Evolutionary conservation across 176 grass and related monocot genomes (phyloP).

Genomic region (Phragmites australis): DNA sequence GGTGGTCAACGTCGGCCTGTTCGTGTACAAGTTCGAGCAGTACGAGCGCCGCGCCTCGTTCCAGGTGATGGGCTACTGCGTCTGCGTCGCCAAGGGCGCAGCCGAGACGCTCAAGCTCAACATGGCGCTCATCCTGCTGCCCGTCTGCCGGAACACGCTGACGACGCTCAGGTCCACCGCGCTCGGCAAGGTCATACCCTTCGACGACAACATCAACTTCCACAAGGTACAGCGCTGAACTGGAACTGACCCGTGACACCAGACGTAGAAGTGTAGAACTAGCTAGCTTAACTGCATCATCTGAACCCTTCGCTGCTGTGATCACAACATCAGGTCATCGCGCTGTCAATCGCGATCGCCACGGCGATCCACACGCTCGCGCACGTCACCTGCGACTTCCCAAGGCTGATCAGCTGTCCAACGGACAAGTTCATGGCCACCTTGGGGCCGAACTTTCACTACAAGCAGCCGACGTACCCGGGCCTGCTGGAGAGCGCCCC

Average conservation of each 20-base stretch:
- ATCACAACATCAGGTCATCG: constrained; percentile 51
- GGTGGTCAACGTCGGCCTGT: constrained; percentile 55
- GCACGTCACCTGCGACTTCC: constrained; percentile 93
- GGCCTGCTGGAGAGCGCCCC: constrained; percentile 65
- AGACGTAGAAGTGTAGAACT: neutral
- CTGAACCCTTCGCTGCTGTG: neutral
- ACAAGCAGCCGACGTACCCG: constrained; percentile 77
- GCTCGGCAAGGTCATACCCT: constrained; percentile 69
- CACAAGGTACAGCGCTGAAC: constrained; percentile 64
- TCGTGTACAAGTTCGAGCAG: constrained; percentile 84
- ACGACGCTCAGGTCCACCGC: constrained; percentile 74
- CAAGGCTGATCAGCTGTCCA: constrained; percentile 68
- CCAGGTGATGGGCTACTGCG: constrained; percentile 95
- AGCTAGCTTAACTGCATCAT: neutral
- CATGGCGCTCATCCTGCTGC: constrained; percentile 96
- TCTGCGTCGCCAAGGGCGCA: constrained; percentile 90
- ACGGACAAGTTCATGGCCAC: constrained; percentile 60
- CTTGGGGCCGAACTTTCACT: constrained; percentile 67
- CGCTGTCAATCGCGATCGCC: constrained; percentile 58
- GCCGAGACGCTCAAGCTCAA: constrained; percentile 94
- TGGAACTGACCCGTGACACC: neutral
- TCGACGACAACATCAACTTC: constrained; percentile 99
- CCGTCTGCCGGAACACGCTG: constrained; percentile 93
- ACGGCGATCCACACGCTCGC: constrained; percentile 69
- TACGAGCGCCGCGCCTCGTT: constrained; percentile 69